These are phyloP conservation scores for Incumbomyces lentus DNA, from an alignment of 2,329 filamentous ascomycete species.

Conservation along the genomic window DNA sequence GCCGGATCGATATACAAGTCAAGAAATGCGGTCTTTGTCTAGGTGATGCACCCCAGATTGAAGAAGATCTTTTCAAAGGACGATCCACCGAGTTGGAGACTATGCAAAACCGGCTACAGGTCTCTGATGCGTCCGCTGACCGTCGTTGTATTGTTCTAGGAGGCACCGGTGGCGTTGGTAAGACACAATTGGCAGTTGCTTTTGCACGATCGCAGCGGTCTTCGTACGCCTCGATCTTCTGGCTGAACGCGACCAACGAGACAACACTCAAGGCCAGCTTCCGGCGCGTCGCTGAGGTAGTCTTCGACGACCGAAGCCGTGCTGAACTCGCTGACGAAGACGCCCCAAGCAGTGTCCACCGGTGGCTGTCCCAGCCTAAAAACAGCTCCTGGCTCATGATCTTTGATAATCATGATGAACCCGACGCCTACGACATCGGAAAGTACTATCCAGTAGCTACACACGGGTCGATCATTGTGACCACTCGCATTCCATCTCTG, in stretches of 20 bases:
- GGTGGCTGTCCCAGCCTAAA: conserved; percentile 13
- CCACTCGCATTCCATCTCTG: not conserved
- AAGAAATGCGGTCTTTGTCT: too few species aligned
- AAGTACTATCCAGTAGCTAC: conserved; percentile 11
- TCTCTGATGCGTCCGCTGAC: too few species aligned
- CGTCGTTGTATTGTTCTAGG: conserved; percentile 25
- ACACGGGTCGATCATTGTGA: conserved; percentile 19
- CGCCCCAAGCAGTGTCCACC: not conserved
- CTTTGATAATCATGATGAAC: conserved; percentile 19
- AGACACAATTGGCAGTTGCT: conserved; percentile 33
- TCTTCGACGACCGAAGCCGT: not conserved
- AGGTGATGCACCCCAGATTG: too few species aligned
- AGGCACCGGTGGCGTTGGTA: conserved; percentile 36
- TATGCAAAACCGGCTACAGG: too few species aligned
- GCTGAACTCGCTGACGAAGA: too few species aligned
- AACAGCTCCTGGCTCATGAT: conserved; percentile 21
- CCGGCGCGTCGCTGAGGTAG: not conserved
- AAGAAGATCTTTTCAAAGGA: too few species aligned
- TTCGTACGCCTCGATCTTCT: conserved; percentile 33
- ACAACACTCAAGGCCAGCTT: not conserved
- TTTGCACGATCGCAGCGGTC: conserved; percentile 27
- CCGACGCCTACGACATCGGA: conserved; percentile 7
- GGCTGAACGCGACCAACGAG: conserved; percentile 27
- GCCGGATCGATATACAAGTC: too few species aligned
- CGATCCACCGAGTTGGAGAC: too few species aligned